Percentiles rank a stretch among this genome's conserved stretches.
Evolutionary conservation across 192 early-diverging fungal species (phyloP).

Genomic region (Thamnidium elegans): DNA sequence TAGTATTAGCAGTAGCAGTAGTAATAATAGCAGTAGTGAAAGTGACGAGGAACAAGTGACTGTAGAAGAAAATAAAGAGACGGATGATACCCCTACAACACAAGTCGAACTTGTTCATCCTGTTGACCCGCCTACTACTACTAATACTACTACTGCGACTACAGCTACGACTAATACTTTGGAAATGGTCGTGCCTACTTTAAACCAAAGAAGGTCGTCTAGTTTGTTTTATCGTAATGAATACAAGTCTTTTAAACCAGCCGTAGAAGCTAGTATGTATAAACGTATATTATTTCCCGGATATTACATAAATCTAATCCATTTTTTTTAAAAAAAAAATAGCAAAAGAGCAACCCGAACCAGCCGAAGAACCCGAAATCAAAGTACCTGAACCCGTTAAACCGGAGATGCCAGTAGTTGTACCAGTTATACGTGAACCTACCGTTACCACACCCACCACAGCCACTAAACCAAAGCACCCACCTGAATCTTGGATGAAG

Average conservation of each 20-base stretch:
- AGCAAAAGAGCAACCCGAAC: not conserved
- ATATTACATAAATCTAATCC: too few species aligned
- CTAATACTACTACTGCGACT: not conserved
- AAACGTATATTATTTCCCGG: too few species aligned
- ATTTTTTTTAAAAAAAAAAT: not conserved
- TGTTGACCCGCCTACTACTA: not conserved
- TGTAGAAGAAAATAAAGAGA: not conserved
- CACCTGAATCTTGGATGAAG: slow-evolving; percentile 68
- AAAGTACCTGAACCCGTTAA: too few species aligned
- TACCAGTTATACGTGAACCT: not conserved
- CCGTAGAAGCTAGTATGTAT: not conserved
- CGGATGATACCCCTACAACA: not conserved
- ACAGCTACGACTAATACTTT: not conserved
- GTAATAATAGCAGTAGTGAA: slow-evolving; percentile 2
- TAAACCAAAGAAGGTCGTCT: slow-evolving; percentile 10
- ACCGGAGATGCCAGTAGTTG: not conserved
- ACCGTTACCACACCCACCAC: slow-evolving; percentile 1
- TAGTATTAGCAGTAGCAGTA: not conserved
- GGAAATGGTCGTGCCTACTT: not conserved
- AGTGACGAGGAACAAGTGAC: slow-evolving; percentile 21
- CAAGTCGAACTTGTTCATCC: not conserved
- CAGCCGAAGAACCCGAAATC: too few species aligned
- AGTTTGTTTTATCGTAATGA: slow-evolving; percentile 19
- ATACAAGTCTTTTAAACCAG: not conserved
- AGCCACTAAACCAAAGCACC: too few species aligned